Conservation (phyloP, 1,284 basidiomycete species). For the Athelia psychrophila region DNA sequence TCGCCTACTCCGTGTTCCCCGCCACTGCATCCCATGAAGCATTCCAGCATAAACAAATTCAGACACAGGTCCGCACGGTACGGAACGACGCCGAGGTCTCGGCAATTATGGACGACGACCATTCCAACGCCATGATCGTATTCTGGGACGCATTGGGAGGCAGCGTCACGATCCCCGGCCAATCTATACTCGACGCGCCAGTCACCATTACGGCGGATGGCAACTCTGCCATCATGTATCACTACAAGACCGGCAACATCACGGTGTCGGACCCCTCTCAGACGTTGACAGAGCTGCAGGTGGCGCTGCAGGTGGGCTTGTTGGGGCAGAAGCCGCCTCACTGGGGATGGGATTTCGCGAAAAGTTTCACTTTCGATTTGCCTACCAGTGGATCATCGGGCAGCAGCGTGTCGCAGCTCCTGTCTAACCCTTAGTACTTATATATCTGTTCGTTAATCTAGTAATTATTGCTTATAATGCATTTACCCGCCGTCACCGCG, state of each 20-base stretch:
- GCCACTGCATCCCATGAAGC: constrained; percentile 29
- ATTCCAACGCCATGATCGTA: constrained; percentile 37
- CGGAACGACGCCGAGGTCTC: constrained; percentile 41
- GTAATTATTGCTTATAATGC: too few species aligned
- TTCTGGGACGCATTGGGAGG: constrained; percentile 42
- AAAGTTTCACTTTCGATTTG: constrained; percentile 25
- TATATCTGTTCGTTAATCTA: constrained; percentile 3
- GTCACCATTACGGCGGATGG: constrained; percentile 38
- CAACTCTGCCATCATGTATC: constrained; percentile 43
- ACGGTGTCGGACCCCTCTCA: constrained; percentile 57
- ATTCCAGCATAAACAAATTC: constrained; percentile 29
- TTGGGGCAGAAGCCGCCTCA: constrained; percentile 17
- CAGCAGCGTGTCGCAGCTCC: constrained; percentile 34
- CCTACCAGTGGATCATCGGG: constrained; percentile 35
- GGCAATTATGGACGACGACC: constrained; percentile 36
- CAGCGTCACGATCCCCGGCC: constrained; percentile 21
- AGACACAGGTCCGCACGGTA: constrained; percentile 32
- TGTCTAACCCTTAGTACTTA: constrained; percentile 13
- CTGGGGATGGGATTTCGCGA: constrained; percentile 9
- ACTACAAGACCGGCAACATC: constrained; percentile 36
- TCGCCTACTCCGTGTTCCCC: constrained; percentile 56
- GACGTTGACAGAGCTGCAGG: constrained; percentile 22
- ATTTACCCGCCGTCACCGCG: too few species aligned
- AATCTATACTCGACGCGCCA: constrained; percentile 14
- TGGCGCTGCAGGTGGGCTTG: constrained; percentile 12